A percentile compares a stretch with the other conserved stretches of the same genome.
These are phyloP conservation scores for Maudiozyma serrabonitensis DNA, from an alignment of 805 yeast species.

Conservation along the genomic window DNA sequence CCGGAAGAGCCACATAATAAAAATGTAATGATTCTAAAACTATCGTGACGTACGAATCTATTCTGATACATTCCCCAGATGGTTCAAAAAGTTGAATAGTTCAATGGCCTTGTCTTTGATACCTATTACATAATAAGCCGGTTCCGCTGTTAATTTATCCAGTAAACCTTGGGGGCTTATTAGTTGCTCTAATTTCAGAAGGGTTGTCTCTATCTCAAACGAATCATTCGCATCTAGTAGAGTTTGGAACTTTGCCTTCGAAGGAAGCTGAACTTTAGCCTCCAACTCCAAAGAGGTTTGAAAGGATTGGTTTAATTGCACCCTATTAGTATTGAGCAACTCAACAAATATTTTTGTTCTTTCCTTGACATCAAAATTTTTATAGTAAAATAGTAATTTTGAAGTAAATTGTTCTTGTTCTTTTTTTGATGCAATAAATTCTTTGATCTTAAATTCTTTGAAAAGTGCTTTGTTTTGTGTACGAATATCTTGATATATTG, in stretches of 20 bases:
- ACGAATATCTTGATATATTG: slow-evolving; percentile 22
- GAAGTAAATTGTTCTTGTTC: slow-evolving; percentile 20
- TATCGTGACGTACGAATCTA: too few relatives aligned
- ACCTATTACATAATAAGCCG: slow-evolving; percentile 20
- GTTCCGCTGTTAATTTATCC: slow-evolving; percentile 6
- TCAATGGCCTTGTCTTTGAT: slow-evolving; percentile 18
- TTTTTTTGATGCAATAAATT: slow-evolving; percentile 12
- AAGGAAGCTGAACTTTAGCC: not conserved
- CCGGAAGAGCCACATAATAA: too few relatives aligned
- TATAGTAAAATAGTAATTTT: slow-evolving; percentile 22
- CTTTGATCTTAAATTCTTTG: slow-evolving; percentile 17
- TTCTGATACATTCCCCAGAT: not conserved
- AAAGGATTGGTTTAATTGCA: not conserved
- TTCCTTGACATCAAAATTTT: slow-evolving; percentile 12
- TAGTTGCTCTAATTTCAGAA: slow-evolving; percentile 16
- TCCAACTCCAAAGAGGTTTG: not conserved
- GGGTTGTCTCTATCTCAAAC: slow-evolving; percentile 15
- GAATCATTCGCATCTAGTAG: slow-evolving; percentile 8
- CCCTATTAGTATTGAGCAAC: not conserved
- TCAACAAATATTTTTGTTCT: slow-evolving; percentile 11
- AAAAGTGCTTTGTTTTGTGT: slow-evolving; percentile 15
- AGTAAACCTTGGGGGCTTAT: slow-evolving; percentile 3
- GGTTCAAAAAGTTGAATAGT: not conserved
- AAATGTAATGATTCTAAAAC: too few relatives aligned
- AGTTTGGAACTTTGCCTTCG: slow-evolving; percentile 2